These are phyloP conservation scores for Emydomyces testavorans DNA, from an alignment of 2,329 filamentous ascomycete genomes.

Conservation along the genomic window DNA sequence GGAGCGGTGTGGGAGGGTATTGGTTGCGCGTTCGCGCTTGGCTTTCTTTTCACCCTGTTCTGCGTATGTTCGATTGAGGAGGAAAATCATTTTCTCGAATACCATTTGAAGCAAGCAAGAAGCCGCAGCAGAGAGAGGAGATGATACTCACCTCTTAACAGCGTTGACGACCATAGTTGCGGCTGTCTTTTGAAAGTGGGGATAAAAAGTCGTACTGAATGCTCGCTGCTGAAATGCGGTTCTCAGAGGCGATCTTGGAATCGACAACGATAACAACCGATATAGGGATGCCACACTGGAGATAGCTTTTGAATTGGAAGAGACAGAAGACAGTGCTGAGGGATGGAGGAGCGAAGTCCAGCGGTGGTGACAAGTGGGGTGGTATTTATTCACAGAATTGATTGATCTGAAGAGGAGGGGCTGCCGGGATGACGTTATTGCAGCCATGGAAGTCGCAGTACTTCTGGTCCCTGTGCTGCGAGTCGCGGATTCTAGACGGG, in stretches of 20 bases:
- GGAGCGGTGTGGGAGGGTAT: not conserved
- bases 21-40: no score
- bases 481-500: conserved; percentile 3
- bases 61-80: no score
- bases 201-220: conserved; percentile 25
- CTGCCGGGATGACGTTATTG: conserved; percentile 16
- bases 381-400: not conserved
- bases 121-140: not conserved
- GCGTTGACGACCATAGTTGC: conserved; percentile 39
- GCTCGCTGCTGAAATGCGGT: conserved; percentile 17
- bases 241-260: conserved; percentile 9
- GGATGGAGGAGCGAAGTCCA: conserved; percentile 1
- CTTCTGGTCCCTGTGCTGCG: not conserved
- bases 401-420: conserved; percentile 1
- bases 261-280: conserved; percentile 9
- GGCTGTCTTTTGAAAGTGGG: conserved; percentile 35
- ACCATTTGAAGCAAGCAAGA: not conserved
- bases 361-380: not conserved
- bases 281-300: conserved; percentile 8
- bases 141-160: conserved; percentile 28
- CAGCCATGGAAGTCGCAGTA: no score
- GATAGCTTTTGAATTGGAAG: conserved; percentile 15
- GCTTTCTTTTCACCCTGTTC: no score
- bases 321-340: conserved; percentile 8
- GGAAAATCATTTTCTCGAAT: no score